Evolutionary conservation across 1,139 yeast species (phyloP), one percentile per base, ranked within the genome.

Genomic region (Yamadazyma diospyri): DNA sequence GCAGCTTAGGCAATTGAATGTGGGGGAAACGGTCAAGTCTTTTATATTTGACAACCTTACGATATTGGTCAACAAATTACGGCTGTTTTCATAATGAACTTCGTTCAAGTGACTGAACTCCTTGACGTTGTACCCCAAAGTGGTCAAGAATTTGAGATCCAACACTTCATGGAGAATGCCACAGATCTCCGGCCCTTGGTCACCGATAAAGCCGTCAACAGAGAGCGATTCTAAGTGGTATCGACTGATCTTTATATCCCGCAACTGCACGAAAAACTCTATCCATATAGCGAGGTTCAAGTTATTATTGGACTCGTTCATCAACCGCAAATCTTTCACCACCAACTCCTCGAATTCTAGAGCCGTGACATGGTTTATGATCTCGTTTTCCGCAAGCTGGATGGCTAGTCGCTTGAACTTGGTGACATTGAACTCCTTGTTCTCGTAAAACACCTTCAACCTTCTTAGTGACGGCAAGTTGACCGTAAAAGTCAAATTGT

Each of bases 61-160:
- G 16, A 45, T 11, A 15, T 34, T 34, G 4, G 25, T 13, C 4
- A 45, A 29, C 6, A 45, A 18, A 24, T 36, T 42, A 5, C 25
- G 18, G 8, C 23, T 11, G 22, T 32, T 45, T 8, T 25, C 24
- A 29, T 33, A 39, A 32, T 45, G 48, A 3, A 15, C 15, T 16
- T 37, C 32, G 25, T 41, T 29, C n/a, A 27, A 30, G 27, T 45
- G 49, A 29, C 48, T 45, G 25, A 37, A 43, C 27, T 45, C 46
- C 25, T 35, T 41, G 5, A 43, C 30, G 8, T 29, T 10, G 9
- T 36, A 30, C 3, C 17, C 20, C 6, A 45, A 23, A 7, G 16
- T 11, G 3, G 10, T 19, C 2, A 43, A 12, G 3, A 9, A 26
- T 6, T 4, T 20, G 16, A 42, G 27, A 5, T 40, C 40, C 18